A percentile compares a stretch with the other conserved stretches of the same genome.
These are phyloP conservation scores for Eimeria maxima DNA, from an alignment of 169 alveolate species.

Conservation along the genomic window DNA sequence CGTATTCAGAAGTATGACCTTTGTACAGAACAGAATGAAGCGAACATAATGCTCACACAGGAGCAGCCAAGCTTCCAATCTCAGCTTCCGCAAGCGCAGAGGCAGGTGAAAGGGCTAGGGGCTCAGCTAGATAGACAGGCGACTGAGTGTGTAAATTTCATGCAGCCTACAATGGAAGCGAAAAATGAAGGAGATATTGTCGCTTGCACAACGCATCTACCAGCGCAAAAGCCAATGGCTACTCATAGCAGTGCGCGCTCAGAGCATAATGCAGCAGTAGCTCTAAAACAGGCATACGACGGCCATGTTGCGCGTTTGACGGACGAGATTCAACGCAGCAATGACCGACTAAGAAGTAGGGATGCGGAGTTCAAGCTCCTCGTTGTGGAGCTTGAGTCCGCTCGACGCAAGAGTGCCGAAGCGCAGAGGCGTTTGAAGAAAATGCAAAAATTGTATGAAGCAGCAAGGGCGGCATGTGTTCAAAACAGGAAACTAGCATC, in stretches of 20 bases:
- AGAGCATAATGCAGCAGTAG: neutral
- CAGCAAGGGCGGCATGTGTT: slow-evolving; percentile 51
- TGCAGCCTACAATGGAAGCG: neutral
- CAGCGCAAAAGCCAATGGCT: neutral
- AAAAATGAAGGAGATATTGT: neutral
- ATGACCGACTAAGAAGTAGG: slow-evolving; percentile 47
- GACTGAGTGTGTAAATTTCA: neutral
- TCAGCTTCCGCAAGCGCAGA: slow-evolving; percentile 24
- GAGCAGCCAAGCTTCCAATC: slow-evolving; percentile 5
- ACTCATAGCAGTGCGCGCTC: neutral
- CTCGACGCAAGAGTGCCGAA: slow-evolving; percentile 56
- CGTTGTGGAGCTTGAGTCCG: slow-evolving; percentile 69
- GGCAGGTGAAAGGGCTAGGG: slow-evolving; percentile 6
- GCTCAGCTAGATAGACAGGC: slow-evolving; percentile 33
- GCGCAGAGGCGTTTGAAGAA: slow-evolving; percentile 48
- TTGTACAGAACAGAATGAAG: neutral
- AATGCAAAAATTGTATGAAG: slow-evolving; percentile 59
- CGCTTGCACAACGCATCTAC: neutral
- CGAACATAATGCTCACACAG: slow-evolving; percentile 10
- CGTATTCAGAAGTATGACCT: neutral
- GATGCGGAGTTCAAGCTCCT: slow-evolving; percentile 70
- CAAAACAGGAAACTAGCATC: slow-evolving; percentile 57
- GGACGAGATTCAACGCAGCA: slow-evolving; percentile 69
- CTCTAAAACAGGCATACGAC: slow-evolving; percentile 52
- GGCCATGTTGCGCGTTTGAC: slow-evolving; percentile 50